Percentiles rank a stretch among this genome's conserved stretches.
phyloP scores from a whole-genome alignment of 108 stramenopile species.

The Hondaea fermentalgiana region DNA sequence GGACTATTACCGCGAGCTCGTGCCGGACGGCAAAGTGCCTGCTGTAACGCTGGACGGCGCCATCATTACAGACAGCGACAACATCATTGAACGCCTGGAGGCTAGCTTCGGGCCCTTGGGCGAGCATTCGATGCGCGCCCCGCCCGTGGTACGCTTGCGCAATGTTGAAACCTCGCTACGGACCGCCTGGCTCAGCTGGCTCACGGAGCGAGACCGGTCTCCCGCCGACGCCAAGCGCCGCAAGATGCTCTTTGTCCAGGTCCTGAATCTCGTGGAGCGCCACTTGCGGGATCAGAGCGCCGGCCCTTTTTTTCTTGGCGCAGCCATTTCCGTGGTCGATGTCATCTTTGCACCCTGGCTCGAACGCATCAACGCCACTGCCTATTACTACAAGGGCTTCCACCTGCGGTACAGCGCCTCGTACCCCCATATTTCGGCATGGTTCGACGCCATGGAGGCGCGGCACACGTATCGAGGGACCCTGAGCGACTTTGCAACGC shows the following conservation, averaged over 20 bases:
- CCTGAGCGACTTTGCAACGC: not conserved
- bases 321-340: not conserved
- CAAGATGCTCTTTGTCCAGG: not conserved
- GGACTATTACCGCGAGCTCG: not conserved
- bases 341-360: not conserved
- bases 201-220: not conserved
- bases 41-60: not conserved
- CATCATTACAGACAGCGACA: not conserved
- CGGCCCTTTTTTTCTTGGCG: not conserved
- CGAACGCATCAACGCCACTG: not conserved
- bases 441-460: conserved; percentile 12
- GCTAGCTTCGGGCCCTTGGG: not conserved
- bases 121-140: not conserved
- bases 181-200: not conserved
- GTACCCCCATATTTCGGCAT: not conserved
- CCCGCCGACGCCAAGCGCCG: not conserved
- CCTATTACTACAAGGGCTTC: not conserved
- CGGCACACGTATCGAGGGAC: not conserved
- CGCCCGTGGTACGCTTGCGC: not conserved
- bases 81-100: not conserved
- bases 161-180: not conserved
- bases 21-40: not conserved
- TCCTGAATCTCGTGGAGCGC: not conserved
- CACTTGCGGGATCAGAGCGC: not conserved
- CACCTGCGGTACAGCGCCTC: not conserved